phyloP scores from a whole-genome alignment of 2,329 filamentous ascomycete species.

The Arthrinium phaeospermum region DNA sequence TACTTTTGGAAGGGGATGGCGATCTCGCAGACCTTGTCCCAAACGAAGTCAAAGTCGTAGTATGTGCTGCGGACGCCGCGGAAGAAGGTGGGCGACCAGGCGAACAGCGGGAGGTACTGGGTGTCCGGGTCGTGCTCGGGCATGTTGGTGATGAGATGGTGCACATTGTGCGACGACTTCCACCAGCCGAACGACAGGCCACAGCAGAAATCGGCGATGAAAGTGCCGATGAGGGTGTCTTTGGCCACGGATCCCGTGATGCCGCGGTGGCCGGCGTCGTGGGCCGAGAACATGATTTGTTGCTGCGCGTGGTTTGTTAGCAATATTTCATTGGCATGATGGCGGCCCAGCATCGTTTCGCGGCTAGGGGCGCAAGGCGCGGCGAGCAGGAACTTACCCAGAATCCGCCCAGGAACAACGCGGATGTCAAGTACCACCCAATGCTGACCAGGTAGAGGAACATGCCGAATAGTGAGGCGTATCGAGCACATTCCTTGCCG shows the following conservation, averaged over 20 bases:
- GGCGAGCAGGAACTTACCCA: constrained; percentile 50
- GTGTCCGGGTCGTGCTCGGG: constrained; percentile 66
- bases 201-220: constrained; percentile 69
- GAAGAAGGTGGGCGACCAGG: constrained; percentile 70
- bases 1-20: constrained; percentile 67
- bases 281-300: constrained; percentile 72
- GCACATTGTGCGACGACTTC: constrained; percentile 73
- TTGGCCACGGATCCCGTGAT: constrained; percentile 64
- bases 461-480: constrained; percentile 53
- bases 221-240: constrained; percentile 66
- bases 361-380: too few relatives aligned
- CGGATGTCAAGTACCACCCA: constrained; percentile 63
- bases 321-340: not conserved
- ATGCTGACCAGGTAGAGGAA: constrained; percentile 53
- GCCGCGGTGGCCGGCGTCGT: constrained; percentile 64
- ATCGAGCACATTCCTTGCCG: constrained; percentile 62
- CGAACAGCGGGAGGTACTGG: constrained; percentile 73
- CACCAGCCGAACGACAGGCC: constrained; percentile 72
- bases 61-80: constrained; percentile 67
- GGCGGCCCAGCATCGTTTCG: not conserved
- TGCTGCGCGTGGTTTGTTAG: constrained; percentile 47
- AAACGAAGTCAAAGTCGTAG: constrained; percentile 69
- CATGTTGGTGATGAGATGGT: constrained; percentile 70
- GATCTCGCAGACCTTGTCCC: constrained; percentile 65
- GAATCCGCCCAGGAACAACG: constrained; percentile 64